These are phyloP conservation scores for Beauveria sp. DNA, from an alignment of 2,329 filamentous ascomycete genomes.

Conservation along the genomic window DNA sequence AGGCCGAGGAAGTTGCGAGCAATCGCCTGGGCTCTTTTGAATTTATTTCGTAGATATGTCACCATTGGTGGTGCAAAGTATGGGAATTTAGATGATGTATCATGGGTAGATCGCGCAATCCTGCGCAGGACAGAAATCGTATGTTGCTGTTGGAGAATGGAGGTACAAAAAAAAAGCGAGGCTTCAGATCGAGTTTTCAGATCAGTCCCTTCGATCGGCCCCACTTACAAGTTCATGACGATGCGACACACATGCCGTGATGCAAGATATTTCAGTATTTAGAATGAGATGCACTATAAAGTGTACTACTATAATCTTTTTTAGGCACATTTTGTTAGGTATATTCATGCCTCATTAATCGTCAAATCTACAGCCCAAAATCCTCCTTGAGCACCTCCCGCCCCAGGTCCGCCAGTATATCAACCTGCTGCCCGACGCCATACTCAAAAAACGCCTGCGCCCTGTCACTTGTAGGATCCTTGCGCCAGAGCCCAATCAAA, in stretches of 20 bases:
- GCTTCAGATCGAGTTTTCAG: neutral
- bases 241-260: neutral
- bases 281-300: neutral
- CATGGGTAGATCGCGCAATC: neutral
- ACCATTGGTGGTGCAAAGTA: slow-evolving; percentile 11
- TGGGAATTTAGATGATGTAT: neutral
- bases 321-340: neutral
- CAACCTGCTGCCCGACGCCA: slow-evolving; percentile 40
- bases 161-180: neutral
- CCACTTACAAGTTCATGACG: neutral
- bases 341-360: neutral
- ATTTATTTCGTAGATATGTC: slow-evolving; percentile 12
- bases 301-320: neutral
- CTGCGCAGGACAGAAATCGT: neutral
- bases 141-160: neutral
- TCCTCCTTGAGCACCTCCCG: slow-evolving; percentile 16
- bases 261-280: neutral
- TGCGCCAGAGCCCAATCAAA: slow-evolving; percentile 37
- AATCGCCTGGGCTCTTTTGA: slow-evolving; percentile 16
- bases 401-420: slow-evolving; percentile 38
- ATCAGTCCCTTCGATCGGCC: neutral
- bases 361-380: neutral
- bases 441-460: slow-evolving; percentile 41
- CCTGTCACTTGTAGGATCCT: slow-evolving; percentile 30
- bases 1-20: slow-evolving; percentile 13